Percentiles rank a stretch among this genome's conserved stretches.
phyloP scores from a whole-genome alignment of 805 yeast genomes.

The Sugiyamaella americana region DNA sequence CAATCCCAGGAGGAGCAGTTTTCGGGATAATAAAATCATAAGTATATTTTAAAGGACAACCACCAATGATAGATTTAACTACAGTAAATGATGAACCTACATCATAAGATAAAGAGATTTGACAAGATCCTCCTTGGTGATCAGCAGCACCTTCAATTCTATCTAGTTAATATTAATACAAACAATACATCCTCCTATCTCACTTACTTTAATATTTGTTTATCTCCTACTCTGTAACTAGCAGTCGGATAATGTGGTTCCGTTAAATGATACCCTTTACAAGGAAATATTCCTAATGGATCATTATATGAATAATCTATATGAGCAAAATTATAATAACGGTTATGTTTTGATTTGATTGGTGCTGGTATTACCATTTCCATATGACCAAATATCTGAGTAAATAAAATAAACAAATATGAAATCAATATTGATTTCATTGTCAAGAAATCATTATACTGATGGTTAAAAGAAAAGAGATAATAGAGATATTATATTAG shows the following conservation, averaged over 20 bases:
- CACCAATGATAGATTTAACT: constrained; percentile 23
- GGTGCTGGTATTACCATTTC: constrained; percentile 24
- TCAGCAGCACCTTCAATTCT: constrained; percentile 18
- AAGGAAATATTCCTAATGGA: constrained; percentile 20
- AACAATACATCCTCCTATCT: no score
- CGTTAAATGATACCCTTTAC: constrained; percentile 21
- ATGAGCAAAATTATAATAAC: constrained; percentile 5
- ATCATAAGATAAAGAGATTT: constrained; percentile 22
- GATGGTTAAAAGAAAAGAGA: no score
- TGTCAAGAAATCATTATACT: no score
- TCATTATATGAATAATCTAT: constrained; percentile 20
- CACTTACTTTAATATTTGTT: constrained; percentile 14
- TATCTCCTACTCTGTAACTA: constrained; percentile 14
- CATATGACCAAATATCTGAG: constrained; percentile 22
- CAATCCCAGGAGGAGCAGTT: constrained; percentile 21
- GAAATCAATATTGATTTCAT: no score
- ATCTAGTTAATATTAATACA: no score
- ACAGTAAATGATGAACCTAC: constrained; percentile 21
- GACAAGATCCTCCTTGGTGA: constrained; percentile 25
- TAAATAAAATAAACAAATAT: no score
- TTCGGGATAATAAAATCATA: constrained; percentile 19
- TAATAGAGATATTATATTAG: no score
- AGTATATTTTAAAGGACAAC: constrained; percentile 19
- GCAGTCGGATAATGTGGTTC: constrained; percentile 16
- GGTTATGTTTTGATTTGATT: constrained; percentile 20